These are phyloP conservation scores for Scenedesmus sp. DNA, from an alignment of 163 green algal species.

Conservation along the genomic window DNA sequence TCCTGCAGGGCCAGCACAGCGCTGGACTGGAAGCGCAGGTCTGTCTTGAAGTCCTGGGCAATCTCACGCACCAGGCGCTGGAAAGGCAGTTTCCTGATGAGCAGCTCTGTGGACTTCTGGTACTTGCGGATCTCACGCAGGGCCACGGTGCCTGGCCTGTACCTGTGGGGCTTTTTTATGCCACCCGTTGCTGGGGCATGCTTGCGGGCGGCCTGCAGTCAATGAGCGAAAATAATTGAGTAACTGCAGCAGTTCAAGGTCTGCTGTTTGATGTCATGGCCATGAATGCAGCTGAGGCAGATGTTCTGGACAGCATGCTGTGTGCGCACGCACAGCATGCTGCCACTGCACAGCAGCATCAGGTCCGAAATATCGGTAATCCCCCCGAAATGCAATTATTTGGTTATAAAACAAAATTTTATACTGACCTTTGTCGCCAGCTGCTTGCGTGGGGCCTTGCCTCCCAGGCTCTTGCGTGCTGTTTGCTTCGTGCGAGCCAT, in stretches of 20 bases:
- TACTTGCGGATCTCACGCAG: conserved; percentile 97
- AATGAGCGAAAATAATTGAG: too few species aligned
- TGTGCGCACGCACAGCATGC: too few species aligned
- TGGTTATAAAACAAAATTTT: too few species aligned
- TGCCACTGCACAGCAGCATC: too few species aligned
- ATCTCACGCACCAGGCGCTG: conserved; percentile 97
- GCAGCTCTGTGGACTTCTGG: conserved; percentile 97
- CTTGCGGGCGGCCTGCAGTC: conserved; percentile 39
- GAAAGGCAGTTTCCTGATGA: conserved; percentile 98
- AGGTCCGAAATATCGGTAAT: too few species aligned
- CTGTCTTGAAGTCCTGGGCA: conserved; percentile 98
- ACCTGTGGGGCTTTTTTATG: conserved; percentile 91
- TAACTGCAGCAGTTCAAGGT: too few species aligned
- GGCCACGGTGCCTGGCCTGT: conserved; percentile 89
- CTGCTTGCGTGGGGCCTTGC: conserved; percentile 94
- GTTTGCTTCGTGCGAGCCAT: conserved; percentile 88
- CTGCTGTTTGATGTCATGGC: too few species aligned
- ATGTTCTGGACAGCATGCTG: too few species aligned
- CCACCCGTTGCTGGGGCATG: conserved; percentile 71
- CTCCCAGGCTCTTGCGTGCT: conserved; percentile 90
- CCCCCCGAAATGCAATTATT: too few species aligned
- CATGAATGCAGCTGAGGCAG: too few species aligned
- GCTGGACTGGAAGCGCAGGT: conserved; percentile 86
- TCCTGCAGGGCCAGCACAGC: conserved; percentile 91
- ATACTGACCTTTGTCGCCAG: conserved; percentile 80